A percentile compares a stretch with the other conserved stretches of the same genome.
Evolutionary conservation across 2,329 filamentous ascomycete genomes (phyloP).

Genomic region (Sclerotinia subarctica): DNA sequence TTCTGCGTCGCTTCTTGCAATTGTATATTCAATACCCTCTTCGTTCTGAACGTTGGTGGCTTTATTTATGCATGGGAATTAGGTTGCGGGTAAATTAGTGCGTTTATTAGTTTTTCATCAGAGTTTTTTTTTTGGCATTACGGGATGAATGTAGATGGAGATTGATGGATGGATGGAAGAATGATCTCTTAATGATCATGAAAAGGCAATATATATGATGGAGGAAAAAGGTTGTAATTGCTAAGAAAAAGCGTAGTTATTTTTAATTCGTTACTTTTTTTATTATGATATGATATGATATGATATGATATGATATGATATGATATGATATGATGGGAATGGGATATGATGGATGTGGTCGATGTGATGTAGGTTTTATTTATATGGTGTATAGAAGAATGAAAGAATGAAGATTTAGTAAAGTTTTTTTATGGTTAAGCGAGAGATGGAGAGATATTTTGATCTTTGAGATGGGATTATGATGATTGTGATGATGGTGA

Average conservation of each 20-base stretch:
- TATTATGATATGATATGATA: no score
- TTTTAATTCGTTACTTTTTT: neutral
- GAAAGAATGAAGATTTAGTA: neutral
- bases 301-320: no score
- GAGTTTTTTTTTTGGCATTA: neutral
- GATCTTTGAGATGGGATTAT: no score
- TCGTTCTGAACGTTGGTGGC: slow-evolving; percentile 9
- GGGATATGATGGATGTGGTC: no score
- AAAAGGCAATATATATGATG: neutral
- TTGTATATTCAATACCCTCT: slow-evolving; percentile 12
- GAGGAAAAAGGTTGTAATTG: neutral
- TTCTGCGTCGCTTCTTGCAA: slow-evolving; percentile 9
- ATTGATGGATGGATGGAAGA: neutral
- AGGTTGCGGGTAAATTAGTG: neutral
- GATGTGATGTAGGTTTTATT: no score
- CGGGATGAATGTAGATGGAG: neutral
- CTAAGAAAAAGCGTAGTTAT: neutral
- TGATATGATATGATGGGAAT: no score
- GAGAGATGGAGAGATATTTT: no score
- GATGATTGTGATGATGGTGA: no score
- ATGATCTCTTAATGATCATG: neutral
- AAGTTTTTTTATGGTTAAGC: no score
- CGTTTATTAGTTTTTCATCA: neutral
- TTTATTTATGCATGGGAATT: slow-evolving; percentile 16
- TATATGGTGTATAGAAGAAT: neutral